These are phyloP conservation scores for Curvularia sp. DNA, from an alignment of 2,329 filamentous ascomycete genomes.

Conservation along the genomic window DNA sequence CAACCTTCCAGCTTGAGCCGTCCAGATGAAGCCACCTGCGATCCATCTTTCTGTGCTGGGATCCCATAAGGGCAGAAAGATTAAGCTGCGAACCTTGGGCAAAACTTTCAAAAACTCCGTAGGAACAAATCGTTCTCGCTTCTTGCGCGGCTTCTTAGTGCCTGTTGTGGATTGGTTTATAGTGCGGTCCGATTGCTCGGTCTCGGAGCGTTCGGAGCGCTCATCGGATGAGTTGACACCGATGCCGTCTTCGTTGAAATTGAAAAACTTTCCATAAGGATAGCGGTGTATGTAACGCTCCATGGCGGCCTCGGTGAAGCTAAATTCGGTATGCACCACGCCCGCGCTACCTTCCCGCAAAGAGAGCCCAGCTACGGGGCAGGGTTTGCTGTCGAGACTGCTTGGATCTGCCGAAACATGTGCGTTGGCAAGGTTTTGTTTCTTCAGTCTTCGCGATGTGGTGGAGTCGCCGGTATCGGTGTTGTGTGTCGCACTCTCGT, in stretches of 20 bases:
- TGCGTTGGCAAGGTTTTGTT: slow-evolving; percentile 14
- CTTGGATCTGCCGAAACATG: slow-evolving; percentile 9
- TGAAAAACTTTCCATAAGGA: slow-evolving; percentile 47
- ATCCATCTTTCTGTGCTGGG: slow-evolving; percentile 43
- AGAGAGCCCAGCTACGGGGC: slow-evolving; percentile 36
- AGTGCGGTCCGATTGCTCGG: slow-evolving; percentile 39
- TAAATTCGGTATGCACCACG: slow-evolving; percentile 37
- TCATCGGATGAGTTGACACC: slow-evolving; percentile 45
- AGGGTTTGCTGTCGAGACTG: slow-evolving; percentile 30
- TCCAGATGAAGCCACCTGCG: slow-evolving; percentile 46
- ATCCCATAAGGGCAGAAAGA: slow-evolving; percentile 50
- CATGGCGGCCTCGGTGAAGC: slow-evolving; percentile 43
- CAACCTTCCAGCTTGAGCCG: slow-evolving; percentile 37
- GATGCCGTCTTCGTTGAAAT: slow-evolving; percentile 42
- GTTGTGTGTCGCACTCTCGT: slow-evolving; percentile 41
- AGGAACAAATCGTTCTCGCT: slow-evolving; percentile 41
- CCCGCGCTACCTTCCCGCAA: slow-evolving; percentile 27
- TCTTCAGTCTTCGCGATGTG: slow-evolving; percentile 28
- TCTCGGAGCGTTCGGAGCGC: slow-evolving; percentile 39
- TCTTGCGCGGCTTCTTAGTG: slow-evolving; percentile 27
- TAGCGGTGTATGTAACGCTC: slow-evolving; percentile 45
- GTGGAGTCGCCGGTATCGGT: slow-evolving; percentile 41
- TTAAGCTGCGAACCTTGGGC: slow-evolving; percentile 45
- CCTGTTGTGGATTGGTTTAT: slow-evolving; percentile 16
- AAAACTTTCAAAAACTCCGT: slow-evolving; percentile 43